Percentiles rank a stretch among this genome's conserved stretches.
Conservation (phyloP, 2,329 filamentous ascomycete genomes). For the Parastagonospora avenae region DNA sequence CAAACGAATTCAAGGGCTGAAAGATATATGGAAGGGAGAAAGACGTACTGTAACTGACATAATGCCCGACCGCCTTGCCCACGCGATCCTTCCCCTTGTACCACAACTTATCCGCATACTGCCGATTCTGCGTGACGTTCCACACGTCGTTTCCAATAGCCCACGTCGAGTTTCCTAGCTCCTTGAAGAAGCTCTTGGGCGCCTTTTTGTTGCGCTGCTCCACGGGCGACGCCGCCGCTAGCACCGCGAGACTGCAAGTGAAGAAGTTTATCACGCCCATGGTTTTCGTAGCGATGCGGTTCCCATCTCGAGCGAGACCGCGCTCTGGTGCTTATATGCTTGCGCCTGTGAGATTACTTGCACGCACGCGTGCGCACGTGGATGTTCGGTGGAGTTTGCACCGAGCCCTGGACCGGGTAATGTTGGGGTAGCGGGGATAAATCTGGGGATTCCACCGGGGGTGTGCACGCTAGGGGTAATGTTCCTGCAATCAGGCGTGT, state of each 20-base stretch:
- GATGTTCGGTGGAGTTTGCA: conserved; percentile 20
- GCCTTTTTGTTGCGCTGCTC: conserved; percentile 6
- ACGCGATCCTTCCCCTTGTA: conserved; percentile 52
- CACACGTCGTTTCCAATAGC: conserved; percentile 49
- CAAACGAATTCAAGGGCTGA: too few species aligned
- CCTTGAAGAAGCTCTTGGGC: conserved; percentile 36
- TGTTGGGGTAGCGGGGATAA: conserved; percentile 10
- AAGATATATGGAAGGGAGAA: too few species aligned
- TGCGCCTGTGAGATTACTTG: too few species aligned
- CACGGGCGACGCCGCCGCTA: conserved; percentile 24
- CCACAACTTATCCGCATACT: conserved; percentile 49
- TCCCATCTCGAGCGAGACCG: too few species aligned
- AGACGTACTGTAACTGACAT: conserved; percentile 52
- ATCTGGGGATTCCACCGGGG: conserved; percentile 13
- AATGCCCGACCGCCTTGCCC: conserved; percentile 49
- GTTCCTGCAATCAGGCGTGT: conserved; percentile 26
- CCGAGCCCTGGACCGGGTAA: conserved; percentile 20
- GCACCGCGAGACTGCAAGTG: conserved; percentile 17
- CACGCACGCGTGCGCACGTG: neutral
- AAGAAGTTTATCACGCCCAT: neutral
- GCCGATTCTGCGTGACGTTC: conserved; percentile 49
- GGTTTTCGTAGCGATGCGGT: too few species aligned
- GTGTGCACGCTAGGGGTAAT: conserved; percentile 15
- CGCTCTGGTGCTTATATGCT: too few species aligned
- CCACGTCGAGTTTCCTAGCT: conserved; percentile 43